Conservation (phyloP, 345 rosid species). For the Citrus sp. region DNA sequence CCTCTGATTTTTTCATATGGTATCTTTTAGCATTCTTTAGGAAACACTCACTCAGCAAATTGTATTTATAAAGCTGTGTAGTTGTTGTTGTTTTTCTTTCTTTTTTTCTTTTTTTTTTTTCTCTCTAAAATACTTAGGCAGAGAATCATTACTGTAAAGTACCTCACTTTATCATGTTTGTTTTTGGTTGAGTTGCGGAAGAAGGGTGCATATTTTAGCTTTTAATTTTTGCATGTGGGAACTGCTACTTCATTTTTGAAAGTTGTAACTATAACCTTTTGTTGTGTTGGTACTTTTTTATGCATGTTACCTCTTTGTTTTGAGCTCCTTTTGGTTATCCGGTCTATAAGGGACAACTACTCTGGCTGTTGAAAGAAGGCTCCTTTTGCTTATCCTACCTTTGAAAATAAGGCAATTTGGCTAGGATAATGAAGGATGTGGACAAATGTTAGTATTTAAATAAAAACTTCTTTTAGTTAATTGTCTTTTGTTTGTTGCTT, state of each 20-base stretch:
- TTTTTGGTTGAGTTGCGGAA: not conserved
- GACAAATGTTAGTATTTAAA: too few relatives aligned
- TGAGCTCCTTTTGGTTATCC: too few relatives aligned
- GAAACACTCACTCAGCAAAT: not conserved
- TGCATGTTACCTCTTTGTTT: too few relatives aligned
- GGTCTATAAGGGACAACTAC: too few relatives aligned
- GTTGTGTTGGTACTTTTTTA: not conserved
- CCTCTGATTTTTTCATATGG: not conserved
- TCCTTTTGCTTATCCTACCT: too few relatives aligned
- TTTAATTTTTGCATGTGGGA: not conserved
- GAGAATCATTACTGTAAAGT: not conserved
- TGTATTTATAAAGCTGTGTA: slow-evolving; percentile 3
- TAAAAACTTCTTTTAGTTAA: too few relatives aligned
- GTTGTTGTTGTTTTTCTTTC: not conserved
- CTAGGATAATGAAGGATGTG: too few relatives aligned
- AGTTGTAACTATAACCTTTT: not conserved
- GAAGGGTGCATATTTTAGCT: not conserved
- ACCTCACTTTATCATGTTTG: not conserved
- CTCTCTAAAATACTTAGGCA: not conserved
- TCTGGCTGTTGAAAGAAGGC: too few relatives aligned
- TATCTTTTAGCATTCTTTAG: not conserved
- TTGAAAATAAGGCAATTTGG: too few relatives aligned
- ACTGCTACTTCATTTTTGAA: not conserved
- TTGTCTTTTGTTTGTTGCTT: too few relatives aligned
- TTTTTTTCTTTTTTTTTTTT: too few relatives aligned